Conservation (phyloP, 1,284 basidiomycete species). For the Irpex rosettiformis region DNA sequence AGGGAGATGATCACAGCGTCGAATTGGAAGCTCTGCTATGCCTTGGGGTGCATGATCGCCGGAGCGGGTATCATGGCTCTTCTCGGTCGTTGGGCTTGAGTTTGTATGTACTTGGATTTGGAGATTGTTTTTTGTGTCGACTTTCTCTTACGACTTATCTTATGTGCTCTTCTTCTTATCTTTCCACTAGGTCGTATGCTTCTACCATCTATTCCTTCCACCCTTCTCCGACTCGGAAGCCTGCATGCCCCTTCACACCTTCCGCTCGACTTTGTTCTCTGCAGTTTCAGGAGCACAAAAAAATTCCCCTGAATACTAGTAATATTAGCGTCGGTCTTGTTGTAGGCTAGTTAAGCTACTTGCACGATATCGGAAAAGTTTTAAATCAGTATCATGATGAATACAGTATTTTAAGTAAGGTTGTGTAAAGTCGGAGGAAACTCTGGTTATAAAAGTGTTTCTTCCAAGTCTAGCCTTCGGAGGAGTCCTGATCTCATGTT, state of each 20-base stretch:
- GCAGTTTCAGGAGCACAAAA: neutral
- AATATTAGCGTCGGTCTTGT: neutral
- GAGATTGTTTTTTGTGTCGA: neutral
- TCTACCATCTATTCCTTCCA: too few species aligned
- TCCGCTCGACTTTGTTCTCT: neutral
- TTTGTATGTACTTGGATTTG: neutral
- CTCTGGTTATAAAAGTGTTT: too few species aligned
- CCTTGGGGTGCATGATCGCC: conserved; percentile 69
- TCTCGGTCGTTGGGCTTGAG: conserved; percentile 79
- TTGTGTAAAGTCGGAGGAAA: too few species aligned
- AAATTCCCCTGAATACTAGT: neutral
- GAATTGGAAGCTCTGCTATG: conserved; percentile 62
- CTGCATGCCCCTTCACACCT: too few species aligned
- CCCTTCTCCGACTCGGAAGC: too few species aligned
- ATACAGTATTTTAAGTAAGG: too few species aligned
- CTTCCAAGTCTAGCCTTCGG: too few species aligned
- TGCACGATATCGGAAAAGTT: too few species aligned
- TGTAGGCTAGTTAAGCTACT: neutral
- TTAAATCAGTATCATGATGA: too few species aligned
- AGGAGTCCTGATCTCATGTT: too few species aligned
- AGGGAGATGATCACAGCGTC: conserved; percentile 75
- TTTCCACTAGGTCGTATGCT: too few species aligned
- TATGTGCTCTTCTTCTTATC: neutral
- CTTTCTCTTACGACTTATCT: neutral
- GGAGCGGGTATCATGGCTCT: conserved; percentile 87